Percentiles rank a stretch among this genome's conserved stretches.
Conservation (phyloP, 805 yeast species). For the Starmerella floricola region DNA sequence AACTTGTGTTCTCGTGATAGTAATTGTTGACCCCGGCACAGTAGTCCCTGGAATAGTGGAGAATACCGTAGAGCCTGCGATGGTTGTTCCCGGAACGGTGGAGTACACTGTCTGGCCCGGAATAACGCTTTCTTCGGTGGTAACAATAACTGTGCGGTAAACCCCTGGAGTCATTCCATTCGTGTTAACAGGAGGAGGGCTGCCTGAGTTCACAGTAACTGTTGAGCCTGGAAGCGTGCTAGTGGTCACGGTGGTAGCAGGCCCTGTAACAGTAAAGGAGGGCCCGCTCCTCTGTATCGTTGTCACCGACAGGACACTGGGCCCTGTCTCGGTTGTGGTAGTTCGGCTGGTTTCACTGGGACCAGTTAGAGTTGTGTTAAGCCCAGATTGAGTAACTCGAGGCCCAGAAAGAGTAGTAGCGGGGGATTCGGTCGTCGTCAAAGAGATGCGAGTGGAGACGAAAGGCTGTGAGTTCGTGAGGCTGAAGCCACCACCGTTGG, state of each 20-base stretch:
- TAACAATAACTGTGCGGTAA: conserved; percentile 2
- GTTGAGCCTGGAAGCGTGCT: conserved; percentile 1
- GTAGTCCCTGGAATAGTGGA: conserved; percentile 19
- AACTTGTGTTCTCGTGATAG: conserved; percentile 3
- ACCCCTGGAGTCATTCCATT: conserved; percentile 10
- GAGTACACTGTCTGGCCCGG: conserved; percentile 9
- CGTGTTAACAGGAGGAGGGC: conserved; percentile 4
- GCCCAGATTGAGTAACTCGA: no score
- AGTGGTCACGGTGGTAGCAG: background rate
- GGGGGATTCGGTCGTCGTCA: no score
- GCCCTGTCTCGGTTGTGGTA: background rate
- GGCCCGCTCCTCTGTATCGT: background rate
- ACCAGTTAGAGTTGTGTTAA: no score
- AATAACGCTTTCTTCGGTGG: background rate
- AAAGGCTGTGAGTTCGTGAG: background rate
- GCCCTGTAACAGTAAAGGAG: background rate
- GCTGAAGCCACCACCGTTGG: conserved; percentile 1
- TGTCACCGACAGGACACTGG: background rate
- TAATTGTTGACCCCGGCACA: conserved; percentile 6
- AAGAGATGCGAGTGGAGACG: no score
- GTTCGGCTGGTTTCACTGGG: no score
- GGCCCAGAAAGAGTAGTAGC: no score
- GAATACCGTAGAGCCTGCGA: conserved; percentile 20
- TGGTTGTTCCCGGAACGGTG: conserved; percentile 13
- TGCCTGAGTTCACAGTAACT: background rate